A percentile compares a stretch with the other conserved stretches of the same genome.
Evolutionary conservation across 2,329 filamentous ascomycete genomes (phyloP).

Genomic region (Rhynchosporium secalis): DNA sequence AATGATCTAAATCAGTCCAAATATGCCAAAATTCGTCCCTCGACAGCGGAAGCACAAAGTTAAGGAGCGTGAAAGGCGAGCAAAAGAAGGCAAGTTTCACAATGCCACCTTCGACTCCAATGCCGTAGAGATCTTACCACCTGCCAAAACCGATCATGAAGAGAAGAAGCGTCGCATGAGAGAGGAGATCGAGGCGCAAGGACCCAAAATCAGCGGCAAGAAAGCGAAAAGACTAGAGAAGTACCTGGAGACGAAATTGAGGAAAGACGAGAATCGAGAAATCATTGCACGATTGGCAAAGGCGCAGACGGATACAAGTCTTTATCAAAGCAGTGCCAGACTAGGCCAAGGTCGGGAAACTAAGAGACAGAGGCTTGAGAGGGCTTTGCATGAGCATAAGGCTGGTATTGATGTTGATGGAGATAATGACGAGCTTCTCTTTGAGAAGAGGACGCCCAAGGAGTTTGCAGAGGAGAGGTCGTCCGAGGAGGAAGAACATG

Average conservation of each 20-base stretch:
- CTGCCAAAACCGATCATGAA: constrained; percentile 49
- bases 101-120: constrained; percentile 53
- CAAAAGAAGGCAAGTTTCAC: constrained; percentile 41
- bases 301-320: constrained; percentile 76
- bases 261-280: constrained; percentile 87
- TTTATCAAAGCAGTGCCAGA: constrained; percentile 75
- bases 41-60: constrained; percentile 69
- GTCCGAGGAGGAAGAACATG: constrained; percentile 32
- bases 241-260: constrained; percentile 84
- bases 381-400: constrained; percentile 62
- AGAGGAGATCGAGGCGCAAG: constrained; percentile 53
- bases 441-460: constrained; percentile 43
- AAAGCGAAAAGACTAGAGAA: constrained; percentile 68
- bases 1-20: constrained; percentile 13
- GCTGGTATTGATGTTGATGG: constrained; percentile 54
- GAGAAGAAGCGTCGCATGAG: constrained; percentile 57
- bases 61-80: constrained; percentile 60
- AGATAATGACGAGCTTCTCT: constrained; percentile 53
- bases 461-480: constrained; percentile 40
- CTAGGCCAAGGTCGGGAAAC: constrained; percentile 72
- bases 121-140: constrained; percentile 51
- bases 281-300: constrained; percentile 80
- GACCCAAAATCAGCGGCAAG: constrained; percentile 59
- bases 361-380: constrained; percentile 66
- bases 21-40: constrained; percentile 53